Conservation (phyloP, 139 green algal species). For the Chlorella sp. region DNA sequence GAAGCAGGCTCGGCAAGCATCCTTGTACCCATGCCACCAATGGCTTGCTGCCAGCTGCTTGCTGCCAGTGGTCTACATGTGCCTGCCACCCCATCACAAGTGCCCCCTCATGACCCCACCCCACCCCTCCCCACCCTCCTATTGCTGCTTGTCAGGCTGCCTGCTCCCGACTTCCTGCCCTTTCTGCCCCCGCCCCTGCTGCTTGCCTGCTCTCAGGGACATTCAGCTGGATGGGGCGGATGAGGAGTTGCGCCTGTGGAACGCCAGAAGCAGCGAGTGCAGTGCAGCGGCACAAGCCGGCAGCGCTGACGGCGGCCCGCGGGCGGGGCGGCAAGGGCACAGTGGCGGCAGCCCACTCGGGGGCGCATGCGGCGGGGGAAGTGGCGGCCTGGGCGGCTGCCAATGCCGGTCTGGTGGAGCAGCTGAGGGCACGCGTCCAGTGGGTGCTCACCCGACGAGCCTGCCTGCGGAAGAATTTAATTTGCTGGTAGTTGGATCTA, state of each 20-base stretch:
- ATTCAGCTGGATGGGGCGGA: not conserved
- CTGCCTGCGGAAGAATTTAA: too few species aligned
- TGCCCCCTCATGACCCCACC: not conserved
- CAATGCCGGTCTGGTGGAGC: not conserved
- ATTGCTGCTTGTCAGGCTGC: not conserved
- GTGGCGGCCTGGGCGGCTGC: conserved; percentile 2
- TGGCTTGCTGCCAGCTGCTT: too few species aligned
- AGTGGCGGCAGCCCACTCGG: not conserved
- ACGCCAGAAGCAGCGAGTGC: not conserved
- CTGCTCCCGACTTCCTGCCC: not conserved
- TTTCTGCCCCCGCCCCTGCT: not conserved
- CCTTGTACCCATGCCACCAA: not conserved
- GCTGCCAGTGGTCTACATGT: too few species aligned
- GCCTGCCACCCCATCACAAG: too few species aligned
- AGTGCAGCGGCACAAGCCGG: not conserved
- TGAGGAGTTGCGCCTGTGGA: not conserved
- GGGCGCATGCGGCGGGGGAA: not conserved
- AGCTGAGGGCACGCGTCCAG: conserved; percentile 4
- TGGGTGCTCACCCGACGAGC: not conserved
- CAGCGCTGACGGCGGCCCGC: not conserved
- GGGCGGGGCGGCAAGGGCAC: not conserved
- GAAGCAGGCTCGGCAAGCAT: not conserved
- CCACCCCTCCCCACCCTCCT: not conserved
- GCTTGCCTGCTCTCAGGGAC: not conserved
- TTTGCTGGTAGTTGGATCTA: too few species aligned